These are phyloP conservation scores for Pterocarpus macrocarpus DNA, from an alignment of 306 rosid genomes.

Conservation along the genomic window DNA sequence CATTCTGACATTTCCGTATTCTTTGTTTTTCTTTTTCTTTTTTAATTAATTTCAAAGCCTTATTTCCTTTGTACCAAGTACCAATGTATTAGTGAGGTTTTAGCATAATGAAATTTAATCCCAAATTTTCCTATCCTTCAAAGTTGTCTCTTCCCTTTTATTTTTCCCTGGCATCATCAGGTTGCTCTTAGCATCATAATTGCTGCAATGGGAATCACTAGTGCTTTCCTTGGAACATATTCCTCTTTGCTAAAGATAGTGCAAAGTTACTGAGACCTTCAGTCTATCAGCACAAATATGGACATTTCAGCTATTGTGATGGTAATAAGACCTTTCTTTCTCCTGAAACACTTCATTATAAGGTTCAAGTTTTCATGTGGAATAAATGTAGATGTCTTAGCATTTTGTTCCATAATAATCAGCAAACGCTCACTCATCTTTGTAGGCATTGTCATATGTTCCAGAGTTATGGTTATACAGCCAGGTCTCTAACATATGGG, in stretches of 20 bases:
- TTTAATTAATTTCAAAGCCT: background rate
- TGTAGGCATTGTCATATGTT: background rate
- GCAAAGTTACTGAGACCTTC: slow-evolving; percentile 41
- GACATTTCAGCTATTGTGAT: slow-evolving; percentile 6
- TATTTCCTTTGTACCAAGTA: background rate
- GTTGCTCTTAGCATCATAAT: slow-evolving; percentile 54
- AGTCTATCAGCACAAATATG: background rate
- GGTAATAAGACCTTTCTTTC: background rate
- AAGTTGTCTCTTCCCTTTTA: background rate
- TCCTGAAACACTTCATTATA: background rate
- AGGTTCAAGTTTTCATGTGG: background rate
- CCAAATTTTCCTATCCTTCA: background rate
- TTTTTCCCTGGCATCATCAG: slow-evolving; percentile 44
- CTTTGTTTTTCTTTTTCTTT: background rate
- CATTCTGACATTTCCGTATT: background rate
- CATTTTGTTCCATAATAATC: background rate
- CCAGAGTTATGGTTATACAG: background rate
- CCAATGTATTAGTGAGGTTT: no score
- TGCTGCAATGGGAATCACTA: slow-evolving; percentile 54
- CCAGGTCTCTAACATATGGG: background rate
- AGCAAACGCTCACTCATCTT: background rate
- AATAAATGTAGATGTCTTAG: background rate
- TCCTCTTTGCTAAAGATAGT: slow-evolving; percentile 59
- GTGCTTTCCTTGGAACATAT: slow-evolving; percentile 71
- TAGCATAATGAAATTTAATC: no score